Evolutionary conservation across 352 stramenopile genomes (phyloP).

Genomic region (Globisporangium ultimum): DNA sequence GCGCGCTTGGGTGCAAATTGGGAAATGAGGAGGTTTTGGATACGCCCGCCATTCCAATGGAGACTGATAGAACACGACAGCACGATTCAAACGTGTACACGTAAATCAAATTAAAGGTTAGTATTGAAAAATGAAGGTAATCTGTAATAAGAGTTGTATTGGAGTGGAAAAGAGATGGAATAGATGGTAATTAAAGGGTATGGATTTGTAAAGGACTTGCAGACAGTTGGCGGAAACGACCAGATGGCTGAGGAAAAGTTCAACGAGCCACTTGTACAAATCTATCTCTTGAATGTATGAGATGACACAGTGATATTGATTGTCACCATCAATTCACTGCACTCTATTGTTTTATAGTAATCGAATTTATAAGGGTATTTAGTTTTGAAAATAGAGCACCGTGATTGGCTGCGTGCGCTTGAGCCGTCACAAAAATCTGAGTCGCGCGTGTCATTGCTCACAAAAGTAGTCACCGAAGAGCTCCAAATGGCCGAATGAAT

Average conservation of each 20-base stretch:
- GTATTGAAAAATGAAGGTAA: background rate
- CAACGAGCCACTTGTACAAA: constrained; percentile 6
- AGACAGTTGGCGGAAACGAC: background rate
- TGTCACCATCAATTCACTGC: too few relatives aligned
- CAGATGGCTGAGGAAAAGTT: constrained; percentile 10
- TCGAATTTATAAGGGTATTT: background rate
- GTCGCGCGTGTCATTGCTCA: constrained; percentile 7
- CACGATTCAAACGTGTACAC: background rate
- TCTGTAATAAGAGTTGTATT: too few relatives aligned
- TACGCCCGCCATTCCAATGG: background rate
- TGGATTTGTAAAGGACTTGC: background rate
- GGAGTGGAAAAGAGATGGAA: background rate
- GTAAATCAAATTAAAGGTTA: background rate
- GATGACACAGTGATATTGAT: too few relatives aligned
- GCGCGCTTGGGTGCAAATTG: constrained; percentile 3
- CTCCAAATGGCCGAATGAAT: too few relatives aligned
- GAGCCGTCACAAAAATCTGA: constrained; percentile 1
- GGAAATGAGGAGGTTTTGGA: constrained; percentile 6
- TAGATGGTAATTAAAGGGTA: background rate
- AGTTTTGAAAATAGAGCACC: background rate
- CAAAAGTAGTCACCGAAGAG: too few relatives aligned
- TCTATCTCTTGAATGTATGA: too few relatives aligned
- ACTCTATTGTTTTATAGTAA: too few relatives aligned
- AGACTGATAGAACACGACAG: background rate
- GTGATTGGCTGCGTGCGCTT: constrained; percentile 1